Base-by-base conservation (phyloP, 768 basidiomycete species). In the Lactifluus subvellereus region DNA sequence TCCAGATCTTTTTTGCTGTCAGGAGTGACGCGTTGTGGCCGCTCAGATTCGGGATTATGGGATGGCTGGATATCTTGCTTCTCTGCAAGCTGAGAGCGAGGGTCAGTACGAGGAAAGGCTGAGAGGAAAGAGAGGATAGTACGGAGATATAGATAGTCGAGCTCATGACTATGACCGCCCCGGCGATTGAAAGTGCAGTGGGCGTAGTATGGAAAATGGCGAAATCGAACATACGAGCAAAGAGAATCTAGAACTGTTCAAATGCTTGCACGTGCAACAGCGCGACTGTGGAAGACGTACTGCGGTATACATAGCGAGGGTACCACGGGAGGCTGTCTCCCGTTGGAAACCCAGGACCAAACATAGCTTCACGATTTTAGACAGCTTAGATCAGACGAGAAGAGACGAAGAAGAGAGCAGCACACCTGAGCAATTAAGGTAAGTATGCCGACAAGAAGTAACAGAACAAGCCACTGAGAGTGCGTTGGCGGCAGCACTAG, bases 141-240 rank as follows among this genome's bases (percentile, higher is more conserved):
- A 90, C 87, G 9, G 83, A 87, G 38, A 87, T 82, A 70, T 82
- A 89, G 30, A 85, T 65, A 0, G 88, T 88, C 10, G 83, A 80
- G 2, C 75, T 66, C 42, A 90, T 72, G 66, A 91, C 92, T 61
- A 91, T 82, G 5, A 76, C 49, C 1, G 84, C 84, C 1, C 91
- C 91, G 10, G 84, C 67, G 5, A 85, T 69, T 3, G 86, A 88
- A 33, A 88, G 74, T 1, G 77, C 66, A 1, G 87, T 80, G 0
- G 88, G 89, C 6, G 76, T 71, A 0, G 79, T 79, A 50, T 83
- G 77, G 72, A 92, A 89, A 67, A 88, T 79, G 47, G 87, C 65
- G 4, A 82, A 76, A 71, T 94, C 87, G 11, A 91, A 75, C 16
- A 84, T 70, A 2, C 80, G 76, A 0, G 88, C 84, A 69, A 86